Evolutionary conservation across 352 stramenopile genomes (phyloP).

Genomic region (Phytophthora gonapodyides): DNA sequence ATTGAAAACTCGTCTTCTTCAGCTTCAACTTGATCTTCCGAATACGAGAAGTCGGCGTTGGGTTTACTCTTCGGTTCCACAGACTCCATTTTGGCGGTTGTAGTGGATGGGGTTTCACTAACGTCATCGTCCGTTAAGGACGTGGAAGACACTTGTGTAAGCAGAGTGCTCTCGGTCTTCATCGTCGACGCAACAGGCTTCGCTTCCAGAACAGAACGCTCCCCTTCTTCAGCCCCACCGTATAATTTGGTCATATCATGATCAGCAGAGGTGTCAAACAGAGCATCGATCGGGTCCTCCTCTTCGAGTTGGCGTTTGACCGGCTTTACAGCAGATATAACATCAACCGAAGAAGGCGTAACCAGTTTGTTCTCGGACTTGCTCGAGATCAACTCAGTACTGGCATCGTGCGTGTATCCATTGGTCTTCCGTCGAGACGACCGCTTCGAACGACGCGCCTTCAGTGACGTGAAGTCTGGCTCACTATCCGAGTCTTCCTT

Average conservation of each 20-base stretch:
- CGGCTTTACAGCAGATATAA: constrained; percentile 13
- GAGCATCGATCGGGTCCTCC: constrained; percentile 65
- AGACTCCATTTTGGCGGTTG: background rate
- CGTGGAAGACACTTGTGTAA: constrained; percentile 8
- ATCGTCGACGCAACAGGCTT: background rate
- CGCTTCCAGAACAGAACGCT: background rate
- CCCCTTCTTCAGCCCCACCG: constrained; percentile 7
- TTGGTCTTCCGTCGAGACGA: constrained; percentile 9
- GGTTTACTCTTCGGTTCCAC: background rate
- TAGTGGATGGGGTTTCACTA: constrained; percentile 6
- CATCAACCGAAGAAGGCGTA: constrained; percentile 10
- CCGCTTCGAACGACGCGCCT: constrained; percentile 20
- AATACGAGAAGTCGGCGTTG: background rate
- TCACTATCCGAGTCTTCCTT: constrained; percentile 22
- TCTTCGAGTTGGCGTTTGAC: constrained; percentile 15
- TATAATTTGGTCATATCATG: constrained; percentile 47
- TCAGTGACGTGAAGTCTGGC: constrained; percentile 24
- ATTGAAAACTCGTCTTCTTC: constrained; percentile 50
- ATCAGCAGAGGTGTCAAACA: constrained; percentile 64
- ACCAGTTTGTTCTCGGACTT: constrained; percentile 7
- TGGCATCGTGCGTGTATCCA: constrained; percentile 5
- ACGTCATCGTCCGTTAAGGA: constrained; percentile 9
- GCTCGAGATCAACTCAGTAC: background rate
- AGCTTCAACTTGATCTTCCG: constrained; percentile 7
- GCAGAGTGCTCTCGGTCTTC: constrained; percentile 5